phyloP scores from a whole-genome alignment of 75 land plant genomes.

The Selaginella tamariscina region DNA sequence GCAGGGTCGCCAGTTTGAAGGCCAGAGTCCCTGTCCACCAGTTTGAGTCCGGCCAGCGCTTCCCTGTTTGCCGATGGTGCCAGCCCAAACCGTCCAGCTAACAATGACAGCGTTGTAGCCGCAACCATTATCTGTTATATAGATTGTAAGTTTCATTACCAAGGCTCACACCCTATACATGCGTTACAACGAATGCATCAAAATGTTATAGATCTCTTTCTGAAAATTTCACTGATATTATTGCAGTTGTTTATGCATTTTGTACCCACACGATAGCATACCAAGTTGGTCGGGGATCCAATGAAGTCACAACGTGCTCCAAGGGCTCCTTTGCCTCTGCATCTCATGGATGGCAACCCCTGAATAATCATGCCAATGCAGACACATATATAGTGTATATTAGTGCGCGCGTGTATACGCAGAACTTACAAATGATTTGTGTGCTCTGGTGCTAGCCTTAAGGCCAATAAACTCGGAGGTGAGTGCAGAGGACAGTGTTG shows the following conservation, averaged over 20 bases:
- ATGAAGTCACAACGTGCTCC: slow-evolving; percentile 81
- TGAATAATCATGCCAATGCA: background rate
- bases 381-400: background rate
- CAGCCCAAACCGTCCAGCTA: background rate
- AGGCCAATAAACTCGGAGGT: slow-evolving; percentile 18
- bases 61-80: background rate
- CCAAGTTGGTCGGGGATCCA: slow-evolving; percentile 86
- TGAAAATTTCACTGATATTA: too few relatives aligned
- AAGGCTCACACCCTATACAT: too few relatives aligned
- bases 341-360: slow-evolving; percentile 21
- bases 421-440: too few relatives aligned
- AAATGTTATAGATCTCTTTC: too few relatives aligned
- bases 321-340: slow-evolving; percentile 41
- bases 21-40: background rate
- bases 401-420: slow-evolving; percentile 12
- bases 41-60: background rate
- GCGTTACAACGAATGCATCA: too few relatives aligned
- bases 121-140: background rate
- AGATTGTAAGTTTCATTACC: too few relatives aligned
- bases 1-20: background rate
- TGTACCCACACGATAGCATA: too few relatives aligned
- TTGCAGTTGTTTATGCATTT: too few relatives aligned
- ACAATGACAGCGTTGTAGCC: background rate
- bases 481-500: slow-evolving; percentile 8
- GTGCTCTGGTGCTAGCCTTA: slow-evolving; percentile 30